Percentiles rank a stretch among this genome's conserved stretches.
Evolutionary conservation across 1,139 yeast genomes (phyloP).

Genomic region (Nakaseomyces uthaithaninus): DNA sequence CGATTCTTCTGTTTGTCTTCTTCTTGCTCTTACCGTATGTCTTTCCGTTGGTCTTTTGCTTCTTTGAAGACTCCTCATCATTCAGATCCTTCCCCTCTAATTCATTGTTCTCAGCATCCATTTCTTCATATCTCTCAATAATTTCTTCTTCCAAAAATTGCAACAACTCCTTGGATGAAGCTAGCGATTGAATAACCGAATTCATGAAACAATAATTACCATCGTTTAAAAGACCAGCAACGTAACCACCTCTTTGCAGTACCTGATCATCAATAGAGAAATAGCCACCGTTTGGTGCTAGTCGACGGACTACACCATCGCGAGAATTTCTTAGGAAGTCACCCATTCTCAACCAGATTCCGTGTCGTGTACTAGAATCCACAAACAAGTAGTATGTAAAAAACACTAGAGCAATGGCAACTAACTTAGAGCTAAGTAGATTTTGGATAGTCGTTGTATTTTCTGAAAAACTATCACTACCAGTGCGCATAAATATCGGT

Average conservation of each 20-base stretch:
- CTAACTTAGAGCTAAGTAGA: conserved; percentile 5
- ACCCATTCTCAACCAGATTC: conserved; percentile 5
- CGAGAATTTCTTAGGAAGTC: conserved; percentile 9
- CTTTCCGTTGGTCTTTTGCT: conserved; percentile 7
- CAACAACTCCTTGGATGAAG: conserved; percentile 59
- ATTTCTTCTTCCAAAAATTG: conserved; percentile 52
- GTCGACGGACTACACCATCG: conserved; percentile 17
- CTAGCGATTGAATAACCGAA: conserved; percentile 74
- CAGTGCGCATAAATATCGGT: conserved; percentile 4
- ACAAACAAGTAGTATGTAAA: conserved; percentile 1
- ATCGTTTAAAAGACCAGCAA: conserved; percentile 81
- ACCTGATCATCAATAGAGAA: conserved; percentile 19
- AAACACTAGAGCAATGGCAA: conserved; percentile 2
- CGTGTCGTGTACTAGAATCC: conserved; percentile 4
- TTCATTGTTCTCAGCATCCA: conserved; percentile 28
- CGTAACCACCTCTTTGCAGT: conserved; percentile 50
- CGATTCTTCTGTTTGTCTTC: conserved; percentile 12
- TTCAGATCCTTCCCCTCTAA: conserved; percentile 13
- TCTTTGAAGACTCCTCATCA: conserved; percentile 6
- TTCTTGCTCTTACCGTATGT: conserved; percentile 22
- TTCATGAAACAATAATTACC: conserved; percentile 95
- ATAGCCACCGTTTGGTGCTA: conserved; percentile 17
- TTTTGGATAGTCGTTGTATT: conserved; percentile 2
- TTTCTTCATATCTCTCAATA: conserved; percentile 30
- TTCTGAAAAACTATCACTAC: conserved; percentile 2